These are phyloP conservation scores for Phytophthora gonapodyides DNA, from an alignment of 352 stramenopile genomes.

Conservation along the genomic window DNA sequence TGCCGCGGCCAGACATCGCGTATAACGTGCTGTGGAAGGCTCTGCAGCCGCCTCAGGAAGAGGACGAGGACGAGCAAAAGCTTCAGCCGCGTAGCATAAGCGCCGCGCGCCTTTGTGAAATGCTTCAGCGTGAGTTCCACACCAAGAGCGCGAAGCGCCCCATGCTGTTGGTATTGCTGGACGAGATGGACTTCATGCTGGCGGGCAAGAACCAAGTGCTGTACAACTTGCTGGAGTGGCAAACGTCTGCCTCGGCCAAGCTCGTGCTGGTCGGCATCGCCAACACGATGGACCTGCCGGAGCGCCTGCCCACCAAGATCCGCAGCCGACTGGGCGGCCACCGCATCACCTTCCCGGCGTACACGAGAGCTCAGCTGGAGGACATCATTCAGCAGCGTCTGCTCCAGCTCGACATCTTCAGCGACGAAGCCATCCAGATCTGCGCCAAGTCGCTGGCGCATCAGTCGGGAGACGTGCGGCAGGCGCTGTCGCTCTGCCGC, in stretches of 20 bases:
- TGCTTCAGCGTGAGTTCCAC: constrained; percentile 56
- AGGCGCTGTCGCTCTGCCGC: constrained; percentile 71
- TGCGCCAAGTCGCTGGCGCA: constrained; percentile 70
- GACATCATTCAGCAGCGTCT: constrained; percentile 70
- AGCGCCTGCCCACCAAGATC: constrained; percentile 72
- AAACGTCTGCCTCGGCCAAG: constrained; percentile 56
- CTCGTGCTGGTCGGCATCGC: constrained; percentile 76
- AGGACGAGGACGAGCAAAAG: constrained; percentile 7
- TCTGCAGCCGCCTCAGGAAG: constrained; percentile 32
- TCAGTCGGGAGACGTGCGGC: constrained; percentile 67
- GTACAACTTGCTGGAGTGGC: constrained; percentile 85
- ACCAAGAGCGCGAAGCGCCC: constrained; percentile 42
- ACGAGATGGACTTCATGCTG: constrained; percentile 84
- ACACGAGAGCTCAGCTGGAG: constrained; percentile 65
- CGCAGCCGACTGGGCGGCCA: constrained; percentile 65
- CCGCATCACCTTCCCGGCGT: constrained; percentile 73
- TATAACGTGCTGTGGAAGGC: constrained; percentile 72
- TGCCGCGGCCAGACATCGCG: constrained; percentile 66
- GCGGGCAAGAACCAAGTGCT: constrained; percentile 74
- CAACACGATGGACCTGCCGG: constrained; percentile 82
- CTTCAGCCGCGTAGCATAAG: constrained; percentile 22
- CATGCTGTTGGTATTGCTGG: constrained; percentile 64
- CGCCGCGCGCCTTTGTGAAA: constrained; percentile 45
- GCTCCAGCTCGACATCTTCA: constrained; percentile 61
- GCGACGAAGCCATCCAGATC: constrained; percentile 61